A percentile compares a stretch with the other conserved stretches of the same genome.
These are phyloP conservation scores for Phytopythium mirpurense DNA, from an alignment of 352 stramenopile genomes.

Conservation along the genomic window DNA sequence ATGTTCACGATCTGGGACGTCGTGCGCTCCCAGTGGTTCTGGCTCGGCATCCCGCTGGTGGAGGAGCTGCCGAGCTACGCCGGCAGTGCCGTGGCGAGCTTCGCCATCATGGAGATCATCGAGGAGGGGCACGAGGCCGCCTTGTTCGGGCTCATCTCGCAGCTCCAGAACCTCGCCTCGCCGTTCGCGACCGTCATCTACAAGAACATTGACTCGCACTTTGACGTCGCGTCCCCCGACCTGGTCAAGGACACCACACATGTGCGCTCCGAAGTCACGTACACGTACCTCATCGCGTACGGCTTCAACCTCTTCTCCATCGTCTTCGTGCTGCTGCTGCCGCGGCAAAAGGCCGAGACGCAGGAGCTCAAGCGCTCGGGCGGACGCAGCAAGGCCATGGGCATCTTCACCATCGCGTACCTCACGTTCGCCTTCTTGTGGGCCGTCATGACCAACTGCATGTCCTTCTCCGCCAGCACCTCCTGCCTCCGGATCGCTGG, in stretches of 20 bases:
- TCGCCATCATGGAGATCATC: constrained; percentile 40
- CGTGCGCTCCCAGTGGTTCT: constrained; percentile 51
- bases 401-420: constrained; percentile 29
- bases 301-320: constrained; percentile 31
- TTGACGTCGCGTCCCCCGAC: constrained; percentile 24
- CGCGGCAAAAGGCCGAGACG: constrained; percentile 33
- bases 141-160: constrained; percentile 40
- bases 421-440: constrained; percentile 39
- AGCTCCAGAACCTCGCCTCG: constrained; percentile 30
- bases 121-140: constrained; percentile 40
- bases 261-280: constrained; percentile 27
- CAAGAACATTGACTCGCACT: constrained; percentile 45
- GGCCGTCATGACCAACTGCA: constrained; percentile 46
- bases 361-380: constrained; percentile 32
- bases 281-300: constrained; percentile 37
- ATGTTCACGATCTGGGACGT: constrained; percentile 52
- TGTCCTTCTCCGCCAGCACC: constrained; percentile 33
- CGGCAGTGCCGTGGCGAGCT: constrained; percentile 38
- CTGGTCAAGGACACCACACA: constrained; percentile 22
- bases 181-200: constrained; percentile 38
- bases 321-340: constrained; percentile 31
- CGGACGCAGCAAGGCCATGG: constrained; percentile 27
- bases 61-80: constrained; percentile 30
- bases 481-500: constrained; percentile 36
- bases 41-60: constrained; percentile 36